A percentile compares a stretch with the other conserved stretches of the same genome.
Evolutionary conservation across 192 early-diverging fungal genomes (phyloP).

Genomic region (Backusella luteola): DNA sequence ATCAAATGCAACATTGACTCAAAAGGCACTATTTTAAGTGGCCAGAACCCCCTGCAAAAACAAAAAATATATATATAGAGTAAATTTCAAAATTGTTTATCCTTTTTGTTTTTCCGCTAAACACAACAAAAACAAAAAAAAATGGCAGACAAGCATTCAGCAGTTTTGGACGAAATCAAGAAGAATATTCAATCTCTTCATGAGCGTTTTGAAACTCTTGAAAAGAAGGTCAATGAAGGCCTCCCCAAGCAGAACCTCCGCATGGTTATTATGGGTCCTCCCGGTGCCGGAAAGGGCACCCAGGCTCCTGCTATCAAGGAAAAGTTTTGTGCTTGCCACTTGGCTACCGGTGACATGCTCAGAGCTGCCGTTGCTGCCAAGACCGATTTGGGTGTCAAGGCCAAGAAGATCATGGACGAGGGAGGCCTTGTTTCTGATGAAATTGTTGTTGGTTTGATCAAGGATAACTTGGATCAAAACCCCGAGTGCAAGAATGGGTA

Average conservation of each 20-base stretch:
- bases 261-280: slow-evolving; percentile 90
- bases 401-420: slow-evolving; percentile 99
- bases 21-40: background rate
- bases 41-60: background rate
- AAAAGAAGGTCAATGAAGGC: slow-evolving; percentile 34
- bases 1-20: background rate
- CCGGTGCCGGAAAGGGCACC: slow-evolving; percentile 79
- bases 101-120: background rate
- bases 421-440: slow-evolving; percentile 97
- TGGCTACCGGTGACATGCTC: slow-evolving; percentile 99
- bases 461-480: slow-evolving; percentile 94
- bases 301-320: slow-evolving; percentile 97
- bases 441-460: slow-evolving; percentile 96
- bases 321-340: slow-evolving; percentile 91
- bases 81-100: background rate
- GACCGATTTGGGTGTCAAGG: slow-evolving; percentile 87
- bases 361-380: slow-evolving; percentile 91
- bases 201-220: slow-evolving; percentile 36
- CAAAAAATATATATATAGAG: background rate
- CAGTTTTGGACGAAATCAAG: slow-evolving; percentile 44
- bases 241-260: slow-evolving; percentile 42
- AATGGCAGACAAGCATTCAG: slow-evolving; percentile 38
- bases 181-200: slow-evolving; percentile 40
- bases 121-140: slow-evolving; percentile 3
- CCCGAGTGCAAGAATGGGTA: slow-evolving; percentile 91